Evolutionary conservation across 768 basidiomycete genomes (phyloP), one percentile per base, ranked within the genome.

Genomic region (Gautieria morchelliformis): DNA sequence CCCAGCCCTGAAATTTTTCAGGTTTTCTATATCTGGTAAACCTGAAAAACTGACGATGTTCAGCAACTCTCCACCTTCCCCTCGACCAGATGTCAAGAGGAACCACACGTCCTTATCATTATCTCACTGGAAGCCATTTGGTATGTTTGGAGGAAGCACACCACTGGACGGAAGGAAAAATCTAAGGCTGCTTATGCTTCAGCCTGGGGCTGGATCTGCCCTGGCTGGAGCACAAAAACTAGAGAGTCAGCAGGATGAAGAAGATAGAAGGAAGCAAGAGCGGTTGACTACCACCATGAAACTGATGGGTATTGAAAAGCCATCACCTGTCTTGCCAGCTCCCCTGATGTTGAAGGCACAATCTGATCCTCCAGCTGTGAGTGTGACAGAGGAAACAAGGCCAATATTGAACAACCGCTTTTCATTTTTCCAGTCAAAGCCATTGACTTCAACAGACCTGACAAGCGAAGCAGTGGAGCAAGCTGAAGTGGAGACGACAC

Each of bases 201-300:
- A 82, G 65, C 79, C 87, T 32, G 85, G 85, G 32, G 65, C 78
- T 44, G 68, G 68, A 52, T 65, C 82, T 6, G 74, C 83, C 33
- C 39, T 58, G 33, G 79, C 79, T 2, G 71, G 78, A 59, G 89
- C 81, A 30, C 79, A 89, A 52, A 92, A 93, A 69, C 71, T 94
- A 39, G 91, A 94, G 59, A 91, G 84, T 1, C 74, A 79, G 40
- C 94, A 97, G 69, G 94, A 98, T 64, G 95, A 97, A 59, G 91
- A 97, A 60, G 93, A 96, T 66, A 77, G 82, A 39, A 79, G 78
- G 60, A 93, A 95, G 70, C 77, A 94, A 56, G 93, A 93, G 67
- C 81, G 93, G 15, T 75, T 97, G 55, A 78, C 87, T n/a, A n/a
- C n/a, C n/a, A n/a, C n/a, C n/a, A n/a, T n/a, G n/a, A n/a, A n/a